Evolutionary conservation across 2,329 filamentous ascomycete species (phyloP).

Genomic region (Cryphonectria nitschkei): DNA sequence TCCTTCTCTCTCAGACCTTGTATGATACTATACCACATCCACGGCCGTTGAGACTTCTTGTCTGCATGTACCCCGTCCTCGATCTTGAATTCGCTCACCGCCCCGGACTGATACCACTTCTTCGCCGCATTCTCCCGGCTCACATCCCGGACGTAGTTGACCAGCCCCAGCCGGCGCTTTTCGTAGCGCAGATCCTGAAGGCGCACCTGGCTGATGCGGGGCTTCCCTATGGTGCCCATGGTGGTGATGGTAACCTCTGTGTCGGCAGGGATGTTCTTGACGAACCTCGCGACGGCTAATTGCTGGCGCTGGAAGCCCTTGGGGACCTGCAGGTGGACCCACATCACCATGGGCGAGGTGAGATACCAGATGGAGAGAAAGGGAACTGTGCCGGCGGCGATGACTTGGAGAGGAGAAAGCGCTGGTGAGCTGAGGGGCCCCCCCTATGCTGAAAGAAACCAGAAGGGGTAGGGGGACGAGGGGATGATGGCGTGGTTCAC

Average conservation of each 20-base stretch:
- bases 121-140: conserved; percentile 35
- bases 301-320: conserved; percentile 64
- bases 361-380: conserved; percentile 66
- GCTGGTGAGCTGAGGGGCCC: not conserved
- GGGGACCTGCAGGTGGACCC: conserved; percentile 72
- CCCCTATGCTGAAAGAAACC: no score
- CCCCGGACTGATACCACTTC: conserved; percentile 44
- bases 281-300: conserved; percentile 57
- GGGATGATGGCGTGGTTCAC: conserved; percentile 30
- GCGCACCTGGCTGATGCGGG: conserved; percentile 44
- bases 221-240: conserved; percentile 59
- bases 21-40: conserved; percentile 43
- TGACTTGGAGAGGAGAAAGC: conserved; percentile 45
- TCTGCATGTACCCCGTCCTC: conserved; percentile 34
- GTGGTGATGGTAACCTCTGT: conserved; percentile 56
- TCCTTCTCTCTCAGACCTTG: conserved; percentile 9
- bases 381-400: conserved; percentile 65
- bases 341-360: conserved; percentile 72
- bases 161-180: conserved; percentile 41
- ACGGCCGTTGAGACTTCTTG: conserved; percentile 36
- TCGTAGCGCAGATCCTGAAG: conserved; percentile 41
- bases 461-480: not conserved
- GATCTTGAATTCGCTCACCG: conserved; percentile 42
- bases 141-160: conserved; percentile 43
- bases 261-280: conserved; percentile 49